Evolutionary conservation across 345 rosid genomes (phyloP), one percentile per base, ranked within the genome.

Genomic region (Bretschneidera sinensis): DNA sequence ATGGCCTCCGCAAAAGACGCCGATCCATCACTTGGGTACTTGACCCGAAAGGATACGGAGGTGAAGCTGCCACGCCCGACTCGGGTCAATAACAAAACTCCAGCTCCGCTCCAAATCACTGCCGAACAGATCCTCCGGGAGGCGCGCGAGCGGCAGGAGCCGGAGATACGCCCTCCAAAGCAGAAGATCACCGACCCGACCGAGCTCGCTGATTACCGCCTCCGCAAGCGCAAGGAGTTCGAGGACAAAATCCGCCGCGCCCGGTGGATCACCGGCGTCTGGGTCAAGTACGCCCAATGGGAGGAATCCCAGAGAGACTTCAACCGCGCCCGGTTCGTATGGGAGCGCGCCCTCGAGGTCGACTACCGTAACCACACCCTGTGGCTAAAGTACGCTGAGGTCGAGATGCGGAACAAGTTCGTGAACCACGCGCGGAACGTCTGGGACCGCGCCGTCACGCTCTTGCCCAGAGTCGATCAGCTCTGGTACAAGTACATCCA

Each of bases 301-400:
- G 98, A 92, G 63, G 98, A 92, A 67, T 87, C 98, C 0, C 98
- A 89, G 77, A 87, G 87, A 62, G 98, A 89, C 43, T 92, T 87
- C 74, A 69, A 72, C 21, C 86, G 97, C 0, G 96, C 96, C 0
- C 81, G 92, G 6, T 85, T 91, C n/a, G 89, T 92, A 0, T 92
- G 95, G 95, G 98, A 89, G 60, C 81, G 98, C 0, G 98, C 95
- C 3, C 68, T 89, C 2, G 91, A 83, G 54, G 88, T 83, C 0
- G 89, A 89, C 56, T 85, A 89, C 73, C 54, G 83, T 54, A 89
- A 85, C 65, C 98, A 83, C 59, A 83, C 95, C 2, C 72, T 92
- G 0, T 92, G 98, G 98, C 78, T 89, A 5, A 92, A 89, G 67
- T 92, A 92, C 51, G 97, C 95, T 0, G 95, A 87, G 31, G 75